Evolutionary conservation across 179 eudicot species (phyloP), one percentile per base, ranked within the genome.

Genomic region (Heliamphora pulchella): DNA sequence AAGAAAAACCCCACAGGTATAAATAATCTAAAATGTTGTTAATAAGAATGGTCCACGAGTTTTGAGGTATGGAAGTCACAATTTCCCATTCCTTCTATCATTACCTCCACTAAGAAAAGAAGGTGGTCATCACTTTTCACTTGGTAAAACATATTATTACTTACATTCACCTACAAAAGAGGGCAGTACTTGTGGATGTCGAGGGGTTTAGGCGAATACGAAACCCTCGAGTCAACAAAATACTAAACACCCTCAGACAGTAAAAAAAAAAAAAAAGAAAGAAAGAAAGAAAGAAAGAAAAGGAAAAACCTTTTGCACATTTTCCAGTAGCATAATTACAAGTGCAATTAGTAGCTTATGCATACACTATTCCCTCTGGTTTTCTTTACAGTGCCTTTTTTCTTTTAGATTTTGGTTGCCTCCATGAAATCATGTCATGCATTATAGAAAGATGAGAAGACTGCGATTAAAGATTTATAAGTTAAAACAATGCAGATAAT

Each of bases 401-500:
- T 22, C 61, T 39, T 13, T 22, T 8, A 65, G 9, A 65, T 65
- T 65, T 73, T 73, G 61, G 76, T 73, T 53, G 76, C 61, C 76
- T 15, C 43, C 58, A 50, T 14, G 61, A 54, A 13, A 44, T 53
- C 17, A 11, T 61, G 22, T n/a, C 78, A 62, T 59, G 78, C 58
- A 63, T 13, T 18, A 43, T 14, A 50, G 53, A 76, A 18, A 62
- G 68, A 77, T 39, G 14, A 62, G 18, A 61, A 71, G 10, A 20
- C 13, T 31, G 71, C 43, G 31, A 82, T 46, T 44, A 63, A 11
- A 41, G 2, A 76, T 15, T 53, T 14, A 65, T 10, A 41, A 55
- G 61, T 55, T 57, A 41, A 3, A 57, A 31, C 48, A 68, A 58
- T 14, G 13, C 11, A 46, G 70, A 53, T 2, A 83, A 79, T 96